Evolutionary conservation across 352 stramenopile species (phyloP).

Genomic region (Globisporangium barbulae): DNA sequence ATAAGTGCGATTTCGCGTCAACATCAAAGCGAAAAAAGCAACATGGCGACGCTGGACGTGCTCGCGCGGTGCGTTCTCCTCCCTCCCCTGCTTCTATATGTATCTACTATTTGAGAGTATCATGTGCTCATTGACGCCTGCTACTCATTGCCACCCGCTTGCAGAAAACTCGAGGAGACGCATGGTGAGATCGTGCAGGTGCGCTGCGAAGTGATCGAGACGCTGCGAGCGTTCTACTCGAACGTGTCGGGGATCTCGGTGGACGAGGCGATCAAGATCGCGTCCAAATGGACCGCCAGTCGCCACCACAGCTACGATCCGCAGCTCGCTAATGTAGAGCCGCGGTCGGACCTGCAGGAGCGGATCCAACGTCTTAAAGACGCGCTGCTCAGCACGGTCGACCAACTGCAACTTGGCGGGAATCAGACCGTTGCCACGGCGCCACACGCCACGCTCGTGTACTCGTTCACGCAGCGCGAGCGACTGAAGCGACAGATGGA

Average conservation of each 20-base stretch:
- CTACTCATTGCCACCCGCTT: neutral
- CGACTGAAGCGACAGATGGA: constrained; percentile 55
- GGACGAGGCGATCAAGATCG: constrained; percentile 60
- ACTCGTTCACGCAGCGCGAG: constrained; percentile 59
- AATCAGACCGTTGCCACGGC: constrained; percentile 1
- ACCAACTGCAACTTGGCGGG: constrained; percentile 42
- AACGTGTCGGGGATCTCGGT: constrained; percentile 45
- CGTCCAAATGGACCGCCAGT: constrained; percentile 38
- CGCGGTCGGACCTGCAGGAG: constrained; percentile 44
- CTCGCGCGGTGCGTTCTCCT: constrained; percentile 16
- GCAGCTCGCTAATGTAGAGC: constrained; percentile 6
- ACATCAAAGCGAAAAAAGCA: constrained; percentile 8
- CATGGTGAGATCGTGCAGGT: constrained; percentile 60
- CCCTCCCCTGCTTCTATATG: neutral
- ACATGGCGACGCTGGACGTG: constrained; percentile 17
- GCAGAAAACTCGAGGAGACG: constrained; percentile 66
- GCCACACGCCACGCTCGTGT: constrained; percentile 39
- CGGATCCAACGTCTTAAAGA: constrained; percentile 41
- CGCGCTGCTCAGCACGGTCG: constrained; percentile 43
- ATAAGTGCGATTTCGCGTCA: constrained; percentile 20
- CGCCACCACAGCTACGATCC: constrained; percentile 5
- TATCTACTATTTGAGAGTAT: neutral
- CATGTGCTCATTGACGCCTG: neutral
- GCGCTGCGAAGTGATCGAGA: constrained; percentile 47
- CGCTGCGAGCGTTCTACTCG: constrained; percentile 67